Conservation (phyloP, 805 yeast genomes). For the Candida ascalaphidarum region DNA sequence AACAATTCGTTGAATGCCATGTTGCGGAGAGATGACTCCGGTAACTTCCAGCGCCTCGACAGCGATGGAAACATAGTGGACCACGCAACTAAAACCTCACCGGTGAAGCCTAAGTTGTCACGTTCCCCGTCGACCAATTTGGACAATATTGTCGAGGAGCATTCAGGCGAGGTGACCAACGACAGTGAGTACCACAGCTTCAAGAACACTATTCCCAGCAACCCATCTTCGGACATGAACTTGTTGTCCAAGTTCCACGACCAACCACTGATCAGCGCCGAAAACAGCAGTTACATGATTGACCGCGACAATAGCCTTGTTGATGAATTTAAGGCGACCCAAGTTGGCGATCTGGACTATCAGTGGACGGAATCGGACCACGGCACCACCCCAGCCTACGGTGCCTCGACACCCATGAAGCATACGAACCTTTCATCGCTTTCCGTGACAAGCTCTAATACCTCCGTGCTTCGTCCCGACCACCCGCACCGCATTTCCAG, state of each 20-base stretch:
- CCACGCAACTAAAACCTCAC: slow-evolving; percentile 1
- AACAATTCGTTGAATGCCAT: slow-evolving; percentile 16
- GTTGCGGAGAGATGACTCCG: slow-evolving; percentile 17
- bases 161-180: slow-evolving; percentile 6
- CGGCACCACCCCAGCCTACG: slow-evolving; percentile 1
- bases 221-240: slow-evolving; percentile 8
- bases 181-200: slow-evolving; percentile 5
- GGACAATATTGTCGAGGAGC: slow-evolving; percentile 22
- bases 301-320: slow-evolving; percentile 9
- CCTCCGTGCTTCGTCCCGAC: neutral
- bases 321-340: slow-evolving; percentile 23
- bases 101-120: slow-evolving; percentile 6
- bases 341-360: slow-evolving; percentile 18
- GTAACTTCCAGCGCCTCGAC: slow-evolving; percentile 35
- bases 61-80: slow-evolving; percentile 36
- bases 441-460: slow-evolving; percentile 3
- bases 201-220: no score
- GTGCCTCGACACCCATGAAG: slow-evolving; percentile 4
- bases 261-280: no score
- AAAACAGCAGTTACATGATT: no score
- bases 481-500: slow-evolving; percentile 5
- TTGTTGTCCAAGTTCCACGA: slow-evolving; percentile 9
- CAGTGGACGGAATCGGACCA: slow-evolving; percentile 14
- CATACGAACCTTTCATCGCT: slow-evolving; percentile 12
- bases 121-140: slow-evolving; percentile 18